Evolutionary conservation across 345 rosid genomes (phyloP).

Genomic region (Adansonia digitata): DNA sequence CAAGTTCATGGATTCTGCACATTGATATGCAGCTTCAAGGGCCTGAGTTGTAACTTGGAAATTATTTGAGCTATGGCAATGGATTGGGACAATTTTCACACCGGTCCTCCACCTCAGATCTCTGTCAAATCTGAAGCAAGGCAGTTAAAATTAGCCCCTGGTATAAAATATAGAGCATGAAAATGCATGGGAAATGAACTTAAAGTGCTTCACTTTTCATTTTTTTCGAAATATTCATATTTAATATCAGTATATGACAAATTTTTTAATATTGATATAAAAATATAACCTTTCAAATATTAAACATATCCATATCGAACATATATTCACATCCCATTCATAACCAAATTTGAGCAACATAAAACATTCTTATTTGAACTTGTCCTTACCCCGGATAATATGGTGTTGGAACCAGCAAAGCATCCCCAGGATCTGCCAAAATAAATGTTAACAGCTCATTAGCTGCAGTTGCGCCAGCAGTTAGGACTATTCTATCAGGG

Average conservation of each 20-base stretch:
- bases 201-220: no score
- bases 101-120: constrained; percentile 97
- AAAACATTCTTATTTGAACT: no score
- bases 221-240: no score
- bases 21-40: constrained; percentile 57
- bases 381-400: constrained; percentile 83
- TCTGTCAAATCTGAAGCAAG: constrained; percentile 75
- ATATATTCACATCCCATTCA: no score
- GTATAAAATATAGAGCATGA: no score
- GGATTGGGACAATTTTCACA: constrained; percentile 71
- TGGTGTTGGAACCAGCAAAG: constrained; percentile 84
- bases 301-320: no score
- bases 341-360: no score
- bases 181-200: background rate
- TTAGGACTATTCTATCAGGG: constrained; percentile 65
- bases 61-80: constrained; percentile 68
- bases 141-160: no score
- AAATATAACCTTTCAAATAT: no score
- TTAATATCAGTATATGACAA: no score
- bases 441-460: constrained; percentile 86
- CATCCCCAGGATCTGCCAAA: constrained; percentile 80
- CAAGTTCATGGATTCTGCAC: constrained; percentile 42
- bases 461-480: constrained; percentile 97
- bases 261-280: no score
- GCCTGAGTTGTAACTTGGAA: constrained; percentile 83